A percentile compares a stretch with the other conserved stretches of the same genome.
These are phyloP conservation scores for Cryptosporidium ubiquitum DNA, from an alignment of 169 alveolate species.

Conservation along the genomic window DNA sequence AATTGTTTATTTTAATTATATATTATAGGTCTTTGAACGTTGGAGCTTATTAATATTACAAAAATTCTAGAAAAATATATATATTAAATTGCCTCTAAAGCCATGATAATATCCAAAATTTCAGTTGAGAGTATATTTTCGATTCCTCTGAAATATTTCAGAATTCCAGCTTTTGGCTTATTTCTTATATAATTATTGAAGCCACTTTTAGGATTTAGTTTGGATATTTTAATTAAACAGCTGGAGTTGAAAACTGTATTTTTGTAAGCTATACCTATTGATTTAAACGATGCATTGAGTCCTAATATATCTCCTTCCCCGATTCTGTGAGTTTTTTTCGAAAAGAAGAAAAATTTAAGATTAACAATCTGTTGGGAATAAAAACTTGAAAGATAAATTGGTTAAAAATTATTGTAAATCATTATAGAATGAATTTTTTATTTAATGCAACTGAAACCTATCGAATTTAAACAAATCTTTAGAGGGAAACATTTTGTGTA, in stretches of 20 bases:
- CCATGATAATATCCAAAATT: neutral
- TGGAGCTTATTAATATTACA: conserved; percentile 4
- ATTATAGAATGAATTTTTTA: neutral
- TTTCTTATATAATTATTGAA: neutral
- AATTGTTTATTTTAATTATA: neutral
- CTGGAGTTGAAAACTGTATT: neutral
- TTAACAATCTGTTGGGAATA: neutral
- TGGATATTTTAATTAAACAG: neutral
- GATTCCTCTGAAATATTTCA: neutral
- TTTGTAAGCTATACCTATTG: conserved; percentile 12
- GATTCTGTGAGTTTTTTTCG: conserved; percentile 1
- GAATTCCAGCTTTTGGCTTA: neutral
- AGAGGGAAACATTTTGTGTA: neutral
- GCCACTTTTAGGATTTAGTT: neutral
- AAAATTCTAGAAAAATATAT: neutral
- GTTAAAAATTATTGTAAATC: neutral
- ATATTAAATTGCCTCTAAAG: conserved; percentile 20
- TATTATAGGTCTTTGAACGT: neutral
- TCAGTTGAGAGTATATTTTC: neutral
- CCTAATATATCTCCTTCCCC: conserved; percentile 31
- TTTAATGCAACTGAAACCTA: neutral
- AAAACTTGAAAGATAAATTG: neutral
- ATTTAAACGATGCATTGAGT: neutral
- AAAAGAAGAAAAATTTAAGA: neutral
- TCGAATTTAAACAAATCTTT: neutral